A percentile compares a stretch with the other conserved stretches of the same genome.
These are phyloP conservation scores for Xylariales sp. DNA, from an alignment of 2,329 filamentous ascomycete species.

Conservation along the genomic window DNA sequence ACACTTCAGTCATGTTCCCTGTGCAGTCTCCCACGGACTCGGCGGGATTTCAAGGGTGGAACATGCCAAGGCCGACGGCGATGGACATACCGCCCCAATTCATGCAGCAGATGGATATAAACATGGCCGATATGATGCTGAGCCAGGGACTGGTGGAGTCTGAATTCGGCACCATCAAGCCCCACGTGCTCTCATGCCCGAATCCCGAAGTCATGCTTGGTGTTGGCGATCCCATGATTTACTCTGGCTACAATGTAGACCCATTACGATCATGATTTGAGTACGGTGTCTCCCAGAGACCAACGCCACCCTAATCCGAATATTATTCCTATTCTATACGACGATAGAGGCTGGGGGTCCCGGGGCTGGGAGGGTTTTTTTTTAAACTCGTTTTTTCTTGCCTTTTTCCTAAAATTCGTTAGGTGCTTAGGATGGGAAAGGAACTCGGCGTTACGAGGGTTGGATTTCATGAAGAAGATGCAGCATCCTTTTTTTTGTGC, in stretches of 20 bases:
- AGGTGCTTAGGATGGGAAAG: no score
- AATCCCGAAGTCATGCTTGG: conserved; percentile 54
- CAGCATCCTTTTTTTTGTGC: no score
- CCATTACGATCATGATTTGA: conserved; percentile 20
- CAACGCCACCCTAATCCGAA: no score
- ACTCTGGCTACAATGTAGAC: conserved; percentile 42
- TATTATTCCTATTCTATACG: no score
- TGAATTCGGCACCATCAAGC: conserved; percentile 51
- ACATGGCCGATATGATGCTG: conserved; percentile 41
- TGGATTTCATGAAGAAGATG: no score
- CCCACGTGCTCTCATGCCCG: conserved; percentile 46
- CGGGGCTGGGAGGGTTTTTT: no score
- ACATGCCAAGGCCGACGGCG: conserved; percentile 25
- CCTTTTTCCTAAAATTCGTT: no score
- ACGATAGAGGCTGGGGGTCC: no score
- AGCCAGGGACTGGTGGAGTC: conserved; percentile 47
- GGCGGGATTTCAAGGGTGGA: conserved; percentile 27
- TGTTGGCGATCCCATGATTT: conserved; percentile 56
- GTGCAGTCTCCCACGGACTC: conserved; percentile 23
- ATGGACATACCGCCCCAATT: conserved; percentile 36
- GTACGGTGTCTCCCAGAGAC: background rate
- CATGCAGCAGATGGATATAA: conserved; percentile 33
- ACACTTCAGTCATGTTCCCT: conserved; percentile 20
- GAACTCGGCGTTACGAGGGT: no score
- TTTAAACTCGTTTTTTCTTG: no score